Evolutionary conservation across 2,329 filamentous ascomycete genomes (phyloP).

Genomic region (Diaporthe vaccinii): DNA sequence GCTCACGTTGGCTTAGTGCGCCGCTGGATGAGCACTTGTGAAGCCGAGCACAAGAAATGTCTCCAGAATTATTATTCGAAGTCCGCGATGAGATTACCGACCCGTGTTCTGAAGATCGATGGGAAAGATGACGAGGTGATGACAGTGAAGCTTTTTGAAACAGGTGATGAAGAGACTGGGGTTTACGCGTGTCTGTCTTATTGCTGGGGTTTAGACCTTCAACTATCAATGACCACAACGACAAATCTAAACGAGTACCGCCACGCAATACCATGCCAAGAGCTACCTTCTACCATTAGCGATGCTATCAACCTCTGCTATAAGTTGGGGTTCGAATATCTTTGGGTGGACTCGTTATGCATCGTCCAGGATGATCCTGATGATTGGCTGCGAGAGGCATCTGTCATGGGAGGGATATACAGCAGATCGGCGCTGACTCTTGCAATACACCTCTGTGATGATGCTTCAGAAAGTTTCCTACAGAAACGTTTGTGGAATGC

Average conservation of each 20-base stretch:
- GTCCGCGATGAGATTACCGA: not conserved
- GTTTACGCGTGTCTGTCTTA: not conserved
- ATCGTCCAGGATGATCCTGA: constrained; percentile 29
- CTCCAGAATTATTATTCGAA: not conserved
- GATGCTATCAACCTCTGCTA: not conserved
- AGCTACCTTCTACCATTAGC: constrained; percentile 11
- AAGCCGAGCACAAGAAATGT: constrained; percentile 14
- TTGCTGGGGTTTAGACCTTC: constrained; percentile 19
- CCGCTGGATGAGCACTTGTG: constrained; percentile 12
- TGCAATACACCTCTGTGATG: not conserved
- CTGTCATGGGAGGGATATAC: constrained; percentile 24
- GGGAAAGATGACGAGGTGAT: not conserved
- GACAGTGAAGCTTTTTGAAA: not conserved
- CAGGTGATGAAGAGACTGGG: not conserved
- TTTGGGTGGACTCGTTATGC: constrained; percentile 27
- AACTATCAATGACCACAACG: not conserved
- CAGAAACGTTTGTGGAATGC: not conserved
- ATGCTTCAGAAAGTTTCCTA: not conserved
- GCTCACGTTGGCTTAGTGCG: not conserved
- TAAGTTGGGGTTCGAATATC: constrained; percentile 12
- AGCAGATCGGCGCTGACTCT: constrained; percentile 11
- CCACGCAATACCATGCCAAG: not conserved
- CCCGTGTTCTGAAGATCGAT: constrained; percentile 11
- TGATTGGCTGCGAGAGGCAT: constrained; percentile 30
- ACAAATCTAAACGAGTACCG: not conserved